Evolutionary conservation across 805 yeast genomes (phyloP), one percentile per base, ranked within the genome.

Genomic region (Blastobotrys peoriensis): DNA sequence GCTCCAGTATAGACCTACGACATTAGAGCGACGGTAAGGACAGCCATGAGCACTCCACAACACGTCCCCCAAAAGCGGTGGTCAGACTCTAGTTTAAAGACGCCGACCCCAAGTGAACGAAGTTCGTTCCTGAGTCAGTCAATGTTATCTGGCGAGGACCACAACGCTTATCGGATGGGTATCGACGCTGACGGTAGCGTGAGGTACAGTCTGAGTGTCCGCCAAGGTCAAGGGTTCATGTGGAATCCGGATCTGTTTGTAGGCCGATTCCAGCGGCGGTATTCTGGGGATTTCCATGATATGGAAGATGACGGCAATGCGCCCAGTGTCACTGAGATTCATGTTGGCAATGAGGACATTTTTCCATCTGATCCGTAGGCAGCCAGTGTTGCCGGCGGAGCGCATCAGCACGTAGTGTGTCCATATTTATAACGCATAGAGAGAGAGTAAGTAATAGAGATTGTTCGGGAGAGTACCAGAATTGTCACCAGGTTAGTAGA

Each of bases 201-300:
- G n/a, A 43, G 50, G 43, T 56, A 43, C 46, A 49, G 44, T n/a
- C 41, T 56, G 16, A 47, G 52, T 36, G 52, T 58, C 16, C 50
- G 48, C 33, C 55, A 56, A 39, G 43, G 57, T 4, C 61, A 58
- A 44, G 62, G 62, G 16, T 58, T 58, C 33, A 49, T 43, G 41
- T 58, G 62, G 62, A 58, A 58, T 51, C 60, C 54, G 40, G 60
- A 58, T 38, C 40, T 58, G 34, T 58, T 58, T 34, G 56, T 50
- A 9, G 50, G 59, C 10, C 30, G 49, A 10, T 54, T 45, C 38
- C 54, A 52, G 38, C 55, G 47, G 48, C 46, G 48, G 5, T 25
- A 25, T 13, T 25, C 30, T 25, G 19, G 37, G 18, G 37, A 34
- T 10, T 34, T 19, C 37, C 16, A 34, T 9, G 45, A 43, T 17